These are phyloP conservation scores for Agarophyton chilense DNA, from an alignment of 23 red algal species.

Conservation along the genomic window DNA sequence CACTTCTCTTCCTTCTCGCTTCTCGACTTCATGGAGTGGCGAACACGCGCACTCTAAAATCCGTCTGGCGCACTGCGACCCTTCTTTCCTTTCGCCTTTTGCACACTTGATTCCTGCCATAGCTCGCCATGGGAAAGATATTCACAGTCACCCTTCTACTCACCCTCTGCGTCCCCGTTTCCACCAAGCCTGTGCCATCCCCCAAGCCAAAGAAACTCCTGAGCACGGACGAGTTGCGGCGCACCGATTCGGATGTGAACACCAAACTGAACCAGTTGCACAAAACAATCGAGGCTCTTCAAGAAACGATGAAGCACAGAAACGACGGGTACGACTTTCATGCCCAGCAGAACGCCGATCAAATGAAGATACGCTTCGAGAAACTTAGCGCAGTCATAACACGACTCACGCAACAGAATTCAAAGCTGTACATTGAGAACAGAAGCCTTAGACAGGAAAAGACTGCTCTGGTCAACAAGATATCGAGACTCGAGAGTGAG, in stretches of 20 bases:
- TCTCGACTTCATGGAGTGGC: too few relatives aligned
- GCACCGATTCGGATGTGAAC: slow-evolving; percentile 49
- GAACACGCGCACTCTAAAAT: too few relatives aligned
- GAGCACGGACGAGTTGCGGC: slow-evolving; percentile 22
- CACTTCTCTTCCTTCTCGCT: too few relatives aligned
- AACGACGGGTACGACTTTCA: slow-evolving; percentile 50
- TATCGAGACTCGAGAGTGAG: slow-evolving; percentile 47
- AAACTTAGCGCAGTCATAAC: slow-evolving; percentile 49
- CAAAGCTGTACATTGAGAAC: slow-evolving; percentile 49
- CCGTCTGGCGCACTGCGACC: too few relatives aligned
- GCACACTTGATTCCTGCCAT: background rate
- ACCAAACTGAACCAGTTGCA: slow-evolving; percentile 51
- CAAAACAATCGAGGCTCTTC: slow-evolving; percentile 46
- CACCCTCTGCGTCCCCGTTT: background rate
- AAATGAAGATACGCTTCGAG: slow-evolving; percentile 52
- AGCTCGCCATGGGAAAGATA: background rate
- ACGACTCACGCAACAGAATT: slow-evolving; percentile 42
- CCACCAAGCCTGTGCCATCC: background rate
- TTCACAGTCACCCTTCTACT: background rate
- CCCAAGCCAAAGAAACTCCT: slow-evolving; percentile 9
- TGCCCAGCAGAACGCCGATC: slow-evolving; percentile 15
- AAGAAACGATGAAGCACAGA: slow-evolving; percentile 47
- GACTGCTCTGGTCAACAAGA: slow-evolving; percentile 43
- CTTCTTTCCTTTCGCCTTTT: background rate
- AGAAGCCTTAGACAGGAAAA: slow-evolving; percentile 39